These are phyloP conservation scores for Grigorovia yakushimaensis DNA, from an alignment of 805 yeast species.

Conservation along the genomic window DNA sequence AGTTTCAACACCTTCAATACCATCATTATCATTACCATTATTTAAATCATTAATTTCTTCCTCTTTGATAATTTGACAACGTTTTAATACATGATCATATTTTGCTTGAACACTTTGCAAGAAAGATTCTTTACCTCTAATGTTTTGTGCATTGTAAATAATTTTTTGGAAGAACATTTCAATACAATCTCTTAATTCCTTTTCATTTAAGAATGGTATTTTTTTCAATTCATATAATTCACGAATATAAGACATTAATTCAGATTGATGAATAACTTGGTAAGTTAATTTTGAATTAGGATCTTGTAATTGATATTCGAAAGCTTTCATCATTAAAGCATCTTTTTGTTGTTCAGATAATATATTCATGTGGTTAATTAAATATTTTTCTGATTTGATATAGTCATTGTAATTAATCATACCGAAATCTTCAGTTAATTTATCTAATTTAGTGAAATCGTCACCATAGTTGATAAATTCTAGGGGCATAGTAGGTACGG, in stretches of 20 bases:
- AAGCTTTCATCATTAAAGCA: constrained; percentile 85
- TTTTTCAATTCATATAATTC: constrained; percentile 32
- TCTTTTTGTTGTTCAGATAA: constrained; percentile 81
- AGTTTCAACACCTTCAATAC: constrained; percentile 53
- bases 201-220: constrained; percentile 23
- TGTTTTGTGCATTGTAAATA: constrained; percentile 24
- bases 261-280: constrained; percentile 69
- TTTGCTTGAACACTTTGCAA: constrained; percentile 66
- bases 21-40: constrained; percentile 1
- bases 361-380: constrained; percentile 50
- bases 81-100: constrained; percentile 57
- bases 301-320: constrained; percentile 65
- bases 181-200: constrained; percentile 37
- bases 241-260: constrained; percentile 62
- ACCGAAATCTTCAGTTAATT: constrained; percentile 60
- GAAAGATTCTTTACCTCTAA: constrained; percentile 65
- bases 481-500: constrained; percentile 6
- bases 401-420: constrained; percentile 42
- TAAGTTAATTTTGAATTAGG: constrained; percentile 33
- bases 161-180: constrained; percentile 61
- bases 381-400: constrained; percentile 43
- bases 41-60: constrained; percentile 38
- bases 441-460: constrained; percentile 46
- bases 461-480: constrained; percentile 25
- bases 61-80: constrained; percentile 59